Evolutionary conservation across 768 basidiomycete genomes (phyloP).

Genomic region (Cubamyces sp.): DNA sequence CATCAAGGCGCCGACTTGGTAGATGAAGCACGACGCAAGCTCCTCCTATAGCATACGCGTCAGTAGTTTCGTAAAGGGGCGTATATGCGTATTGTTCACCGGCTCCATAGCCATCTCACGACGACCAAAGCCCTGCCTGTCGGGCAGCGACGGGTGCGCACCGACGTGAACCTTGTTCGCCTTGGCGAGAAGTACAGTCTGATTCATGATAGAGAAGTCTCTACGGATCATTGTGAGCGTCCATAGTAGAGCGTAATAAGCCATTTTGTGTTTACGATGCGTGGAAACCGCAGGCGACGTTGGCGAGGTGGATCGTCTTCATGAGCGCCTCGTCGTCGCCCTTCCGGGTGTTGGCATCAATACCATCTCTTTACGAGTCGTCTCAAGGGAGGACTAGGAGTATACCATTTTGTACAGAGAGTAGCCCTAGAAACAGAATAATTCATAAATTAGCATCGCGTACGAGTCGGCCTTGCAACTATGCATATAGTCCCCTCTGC

Average conservation of each 20-base stretch:
- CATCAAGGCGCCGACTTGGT: slow-evolving; percentile 67
- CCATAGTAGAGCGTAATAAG: no score
- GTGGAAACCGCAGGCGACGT: slow-evolving; percentile 71
- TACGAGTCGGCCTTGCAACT: no score
- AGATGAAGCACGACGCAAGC: slow-evolving; percentile 58
- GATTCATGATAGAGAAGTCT: slow-evolving; percentile 68
- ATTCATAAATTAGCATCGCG: not conserved
- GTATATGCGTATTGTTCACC: slow-evolving; percentile 38
- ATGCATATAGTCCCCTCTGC: no score
- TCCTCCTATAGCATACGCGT: slow-evolving; percentile 45
- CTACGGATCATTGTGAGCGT: slow-evolving; percentile 39
- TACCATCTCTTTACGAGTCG: not conserved
- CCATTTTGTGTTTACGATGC: slow-evolving; percentile 58
- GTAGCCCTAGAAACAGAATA: slow-evolving; percentile 27
- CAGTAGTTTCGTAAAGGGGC: not conserved
- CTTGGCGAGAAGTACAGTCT: slow-evolving; percentile 63
- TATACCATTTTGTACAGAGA: slow-evolving; percentile 35
- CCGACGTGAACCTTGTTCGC: slow-evolving; percentile 59
- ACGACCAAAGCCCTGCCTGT: slow-evolving; percentile 67
- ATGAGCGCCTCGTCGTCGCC: slow-evolving; percentile 39
- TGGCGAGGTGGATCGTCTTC: slow-evolving; percentile 42
- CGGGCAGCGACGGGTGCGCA: slow-evolving; percentile 68
- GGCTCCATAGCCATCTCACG: slow-evolving; percentile 66
- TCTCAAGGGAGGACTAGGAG: no score
- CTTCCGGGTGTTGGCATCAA: slow-evolving; percentile 8